Conservation (phyloP, 345 rosid genomes). For the Schrenkiella parvula region DNA sequence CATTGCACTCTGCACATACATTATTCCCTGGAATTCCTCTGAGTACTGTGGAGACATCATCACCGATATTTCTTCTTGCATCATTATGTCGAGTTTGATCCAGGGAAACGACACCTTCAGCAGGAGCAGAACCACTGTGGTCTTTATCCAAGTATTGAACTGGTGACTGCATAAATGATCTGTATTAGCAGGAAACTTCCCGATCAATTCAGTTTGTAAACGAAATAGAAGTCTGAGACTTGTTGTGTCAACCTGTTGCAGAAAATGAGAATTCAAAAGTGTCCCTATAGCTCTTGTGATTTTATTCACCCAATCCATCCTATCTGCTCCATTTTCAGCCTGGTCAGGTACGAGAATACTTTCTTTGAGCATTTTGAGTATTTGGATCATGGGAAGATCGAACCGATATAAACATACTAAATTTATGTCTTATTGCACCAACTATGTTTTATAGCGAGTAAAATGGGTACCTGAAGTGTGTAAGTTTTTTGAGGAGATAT, state of each 20-base stretch:
- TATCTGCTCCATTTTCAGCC: conserved; percentile 93
- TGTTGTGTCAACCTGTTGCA: conserved; percentile 59
- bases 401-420: not conserved
- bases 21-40: conserved; percentile 80
- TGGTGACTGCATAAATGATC: conserved; percentile 43
- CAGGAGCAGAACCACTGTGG: conserved; percentile 29
- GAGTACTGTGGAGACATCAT: conserved; percentile 51
- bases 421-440: not conserved
- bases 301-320: conserved; percentile 87
- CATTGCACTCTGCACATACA: conserved; percentile 81
- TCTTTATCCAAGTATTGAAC: conserved; percentile 30
- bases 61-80: conserved; percentile 27
- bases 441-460: not conserved
- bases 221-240: conserved; percentile 8
- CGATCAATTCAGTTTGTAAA: not conserved
- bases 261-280: conserved; percentile 68
- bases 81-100: conserved; percentile 33
- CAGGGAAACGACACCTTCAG: conserved; percentile 32
- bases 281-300: conserved; percentile 70
- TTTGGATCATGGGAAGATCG: not conserved
- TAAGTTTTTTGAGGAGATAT: conserved; percentile 72
- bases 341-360: conserved; percentile 25
- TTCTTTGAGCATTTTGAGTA: not conserved
- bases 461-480: conserved; percentile 69
- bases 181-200: conserved; percentile 26